phyloP scores from a whole-genome alignment of 768 basidiomycete species.

The Naganishia friedmannii region DNA sequence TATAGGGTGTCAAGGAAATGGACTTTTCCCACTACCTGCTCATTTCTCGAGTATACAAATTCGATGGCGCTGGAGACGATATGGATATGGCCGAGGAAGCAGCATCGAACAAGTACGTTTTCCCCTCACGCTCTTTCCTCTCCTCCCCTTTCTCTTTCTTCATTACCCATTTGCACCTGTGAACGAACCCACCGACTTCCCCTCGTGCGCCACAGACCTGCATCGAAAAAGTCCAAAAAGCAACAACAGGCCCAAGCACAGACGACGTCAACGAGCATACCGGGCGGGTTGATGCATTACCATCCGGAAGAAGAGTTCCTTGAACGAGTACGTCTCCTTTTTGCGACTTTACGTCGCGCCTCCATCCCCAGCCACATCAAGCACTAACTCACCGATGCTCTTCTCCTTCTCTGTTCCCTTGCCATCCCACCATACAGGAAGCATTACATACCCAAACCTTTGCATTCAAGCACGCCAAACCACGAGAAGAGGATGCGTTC shows the following conservation, averaged over 20 bases:
- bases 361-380: neutral
- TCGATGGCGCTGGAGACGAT: constrained; percentile 65
- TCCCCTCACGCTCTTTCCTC: neutral
- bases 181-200: neutral
- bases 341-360: neutral
- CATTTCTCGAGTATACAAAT: constrained; percentile 73
- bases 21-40: constrained; percentile 71
- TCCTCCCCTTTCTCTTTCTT: neutral
- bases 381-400: constrained; percentile 13
- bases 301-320: constrained; percentile 83
- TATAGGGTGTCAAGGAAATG: constrained; percentile 62
- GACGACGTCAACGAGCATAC: constrained; percentile 51
- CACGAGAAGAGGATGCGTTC: constrained; percentile 65
- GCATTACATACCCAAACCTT: constrained; percentile 60
- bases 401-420: neutral
- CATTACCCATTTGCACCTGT: neutral
- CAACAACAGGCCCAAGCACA: constrained; percentile 42
- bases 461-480: constrained; percentile 58
- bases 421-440: constrained; percentile 51
- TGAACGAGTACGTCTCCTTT: constrained; percentile 58
- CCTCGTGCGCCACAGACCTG: neutral
- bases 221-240: constrained; percentile 53
- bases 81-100: constrained; percentile 31
- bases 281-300: constrained; percentile 63
- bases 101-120: constrained; percentile 5